These are phyloP conservation scores for Teratosphaeria viscida DNA, from an alignment of 2,329 filamentous ascomycete species.

Conservation along the genomic window DNA sequence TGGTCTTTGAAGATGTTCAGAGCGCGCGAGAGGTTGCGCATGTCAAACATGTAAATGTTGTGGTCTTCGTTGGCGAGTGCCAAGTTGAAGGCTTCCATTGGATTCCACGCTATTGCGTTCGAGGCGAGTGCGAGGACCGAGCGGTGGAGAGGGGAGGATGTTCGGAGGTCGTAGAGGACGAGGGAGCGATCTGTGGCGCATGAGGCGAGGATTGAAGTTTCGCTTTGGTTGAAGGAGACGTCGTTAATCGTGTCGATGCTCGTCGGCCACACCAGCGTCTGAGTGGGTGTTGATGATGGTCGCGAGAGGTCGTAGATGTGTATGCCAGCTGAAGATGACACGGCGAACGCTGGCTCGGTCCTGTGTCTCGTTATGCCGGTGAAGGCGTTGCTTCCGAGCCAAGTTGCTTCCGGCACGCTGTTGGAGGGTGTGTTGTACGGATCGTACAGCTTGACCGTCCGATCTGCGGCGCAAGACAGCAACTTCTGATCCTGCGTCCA, in stretches of 20 bases:
- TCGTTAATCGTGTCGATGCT: constrained; percentile 82
- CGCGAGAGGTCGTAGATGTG: constrained; percentile 82
- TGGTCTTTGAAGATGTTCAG: constrained; percentile 86
- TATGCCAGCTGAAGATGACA: constrained; percentile 60
- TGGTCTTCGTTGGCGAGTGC: constrained; percentile 91
- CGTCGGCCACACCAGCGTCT: constrained; percentile 79
- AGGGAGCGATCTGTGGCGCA: constrained; percentile 76
- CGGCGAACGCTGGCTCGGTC: constrained; percentile 67
- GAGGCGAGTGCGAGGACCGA: constrained; percentile 71
- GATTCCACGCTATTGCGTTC: constrained; percentile 85
- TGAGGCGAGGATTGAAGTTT: constrained; percentile 82
- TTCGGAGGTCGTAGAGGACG: constrained; percentile 85
- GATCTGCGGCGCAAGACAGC: constrained; percentile 76
- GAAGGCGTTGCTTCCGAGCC: constrained; percentile 73
- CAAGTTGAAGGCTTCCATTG: constrained; percentile 94
- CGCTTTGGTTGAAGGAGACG: constrained; percentile 83
- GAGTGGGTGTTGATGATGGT: constrained; percentile 64
- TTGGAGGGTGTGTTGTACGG: constrained; percentile 65
- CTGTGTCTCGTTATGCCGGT: constrained; percentile 77
- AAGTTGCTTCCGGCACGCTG: constrained; percentile 67
- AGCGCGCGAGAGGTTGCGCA: constrained; percentile 78
- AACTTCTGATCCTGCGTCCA: constrained; percentile 83
- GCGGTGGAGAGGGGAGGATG: constrained; percentile 70
- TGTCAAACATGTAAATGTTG: constrained; percentile 87
- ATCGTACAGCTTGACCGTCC: constrained; percentile 82